Base-by-base conservation (phyloP, 2,329 filamentous ascomycete species). In the Ceratocystis colombiana region DNA sequence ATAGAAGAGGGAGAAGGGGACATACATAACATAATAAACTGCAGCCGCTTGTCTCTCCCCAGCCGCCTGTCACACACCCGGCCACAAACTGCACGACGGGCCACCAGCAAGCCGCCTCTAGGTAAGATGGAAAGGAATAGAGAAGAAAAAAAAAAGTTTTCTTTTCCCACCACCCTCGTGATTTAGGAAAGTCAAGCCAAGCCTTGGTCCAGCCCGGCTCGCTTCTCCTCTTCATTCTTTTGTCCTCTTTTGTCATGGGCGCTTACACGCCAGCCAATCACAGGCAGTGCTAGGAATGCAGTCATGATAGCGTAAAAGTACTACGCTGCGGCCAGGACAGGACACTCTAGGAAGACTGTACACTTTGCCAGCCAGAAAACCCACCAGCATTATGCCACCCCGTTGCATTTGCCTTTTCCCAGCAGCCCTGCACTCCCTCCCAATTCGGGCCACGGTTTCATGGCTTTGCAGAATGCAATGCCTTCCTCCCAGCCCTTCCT, bases 211-310 rank as follows among this genome's bases (percentile, higher is more conserved):
- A 25, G n/a, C 53, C 28, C 25, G 1, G 15, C 5, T 20, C 10
- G 22, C 28, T 48, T 8, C 28, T 44, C 22, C 7, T 62, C 17
- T 46, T 46, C 5, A 6, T 50, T 28, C 10, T 63, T 30, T 63
- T 50, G 61, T 6, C 46, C 25, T 37, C 12, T 46, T 50, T 63
- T 53, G 25, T 63, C 61, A 10, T 45, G n/a, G 66, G 66, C 66
- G 66, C 66, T 67, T 67, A 67, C 55, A 67, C 62, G 5, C 17
- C 55, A 62, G 46, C 66, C 66, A 67, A 67, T 67, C 62, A 67
- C 7, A 25, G 22, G 50, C 50, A 4, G 33, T 25, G 5, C 33
- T 17, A 4, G 20, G 33, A 48, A 41, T 41, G 37, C 59, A 8
- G 7, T 62, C 8, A 25, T 53, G 22, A 53, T 25, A 15, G 48